Evolutionary conservation across 2,329 filamentous ascomycete species (phyloP).

Genomic region (Erysiphe pulchra): DNA sequence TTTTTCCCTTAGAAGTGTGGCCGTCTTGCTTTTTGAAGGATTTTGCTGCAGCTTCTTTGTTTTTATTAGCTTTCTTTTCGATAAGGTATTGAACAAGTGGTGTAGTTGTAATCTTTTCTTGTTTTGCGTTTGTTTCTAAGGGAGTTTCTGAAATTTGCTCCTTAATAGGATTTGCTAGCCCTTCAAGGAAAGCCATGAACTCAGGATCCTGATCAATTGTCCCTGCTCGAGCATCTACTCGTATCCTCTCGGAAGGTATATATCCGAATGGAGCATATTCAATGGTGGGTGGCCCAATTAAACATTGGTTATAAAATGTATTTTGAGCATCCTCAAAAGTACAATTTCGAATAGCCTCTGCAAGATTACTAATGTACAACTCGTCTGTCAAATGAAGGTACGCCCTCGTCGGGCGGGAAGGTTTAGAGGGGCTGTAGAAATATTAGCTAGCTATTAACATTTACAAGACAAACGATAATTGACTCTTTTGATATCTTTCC

Average conservation of each 20-base stretch:
- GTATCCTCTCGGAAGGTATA: constrained; percentile 45
- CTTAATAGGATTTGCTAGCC: constrained; percentile 44
- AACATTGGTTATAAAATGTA: constrained; percentile 41
- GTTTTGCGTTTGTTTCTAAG: constrained; percentile 6
- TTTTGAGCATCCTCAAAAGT: constrained; percentile 64
- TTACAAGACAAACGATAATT: no score
- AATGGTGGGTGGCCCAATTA: constrained; percentile 54
- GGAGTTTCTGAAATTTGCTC: constrained; percentile 21
- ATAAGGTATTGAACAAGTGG: constrained; percentile 74
- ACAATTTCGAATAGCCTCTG: constrained; percentile 40
- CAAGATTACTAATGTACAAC: constrained; percentile 38
- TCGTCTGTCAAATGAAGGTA: constrained; percentile 62
- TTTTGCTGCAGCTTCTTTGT: constrained; percentile 27
- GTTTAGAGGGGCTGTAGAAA: constrained; percentile 44
- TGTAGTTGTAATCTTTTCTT: constrained; percentile 48
- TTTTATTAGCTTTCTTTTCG: constrained; percentile 67
- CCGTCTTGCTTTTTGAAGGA: constrained; percentile 24
- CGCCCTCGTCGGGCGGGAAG: constrained; percentile 53
- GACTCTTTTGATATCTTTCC: no score
- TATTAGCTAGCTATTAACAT: background rate
- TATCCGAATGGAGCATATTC: constrained; percentile 72
- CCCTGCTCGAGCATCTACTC: constrained; percentile 64
- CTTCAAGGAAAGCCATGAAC: constrained; percentile 80
- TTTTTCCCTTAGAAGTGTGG: constrained; percentile 25
- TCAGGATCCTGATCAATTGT: constrained; percentile 93